phyloP scores from a whole-genome alignment of 306 rosid genomes.

The Citrullus amarus region DNA sequence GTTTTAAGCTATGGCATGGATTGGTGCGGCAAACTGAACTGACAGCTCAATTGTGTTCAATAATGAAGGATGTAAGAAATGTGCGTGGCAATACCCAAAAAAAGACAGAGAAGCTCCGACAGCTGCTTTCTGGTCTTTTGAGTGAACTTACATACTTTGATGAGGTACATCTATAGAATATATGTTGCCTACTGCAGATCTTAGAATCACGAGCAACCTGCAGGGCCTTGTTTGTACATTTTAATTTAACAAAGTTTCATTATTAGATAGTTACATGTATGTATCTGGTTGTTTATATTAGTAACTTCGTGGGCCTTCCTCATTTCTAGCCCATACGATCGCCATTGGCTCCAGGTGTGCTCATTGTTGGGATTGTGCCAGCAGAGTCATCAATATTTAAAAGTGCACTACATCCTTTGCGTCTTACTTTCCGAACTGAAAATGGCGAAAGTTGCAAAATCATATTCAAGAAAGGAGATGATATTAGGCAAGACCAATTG shows the following conservation, averaged over 20 bases:
- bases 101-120: constrained; percentile 95
- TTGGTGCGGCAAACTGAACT: constrained; percentile 93
- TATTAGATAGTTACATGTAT: background rate
- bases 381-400: constrained; percentile 90
- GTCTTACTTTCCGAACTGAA: constrained; percentile 76
- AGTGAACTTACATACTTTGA: constrained; percentile 92
- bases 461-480: constrained; percentile 93
- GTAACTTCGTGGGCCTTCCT: constrained; percentile 11
- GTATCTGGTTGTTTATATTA: background rate
- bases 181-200: constrained; percentile 3
- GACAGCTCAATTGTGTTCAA: constrained; percentile 89
- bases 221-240: background rate
- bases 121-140: constrained; percentile 88
- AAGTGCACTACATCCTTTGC: constrained; percentile 93
- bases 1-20: constrained; percentile 83
- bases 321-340: constrained; percentile 72
- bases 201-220: background rate
- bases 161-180: constrained; percentile 49
- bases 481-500: constrained; percentile 92
- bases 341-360: constrained; percentile 76
- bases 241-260: background rate
- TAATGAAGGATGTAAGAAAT: constrained; percentile 78
- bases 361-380: constrained; percentile 77
- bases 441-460: constrained; percentile 69
- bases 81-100: constrained; percentile 92